Evolutionary conservation across 2,329 filamentous ascomycete species (phyloP), one percentile per base, ranked within the genome.

Genomic region (Monilinia vaccinii-corymbosi): DNA sequence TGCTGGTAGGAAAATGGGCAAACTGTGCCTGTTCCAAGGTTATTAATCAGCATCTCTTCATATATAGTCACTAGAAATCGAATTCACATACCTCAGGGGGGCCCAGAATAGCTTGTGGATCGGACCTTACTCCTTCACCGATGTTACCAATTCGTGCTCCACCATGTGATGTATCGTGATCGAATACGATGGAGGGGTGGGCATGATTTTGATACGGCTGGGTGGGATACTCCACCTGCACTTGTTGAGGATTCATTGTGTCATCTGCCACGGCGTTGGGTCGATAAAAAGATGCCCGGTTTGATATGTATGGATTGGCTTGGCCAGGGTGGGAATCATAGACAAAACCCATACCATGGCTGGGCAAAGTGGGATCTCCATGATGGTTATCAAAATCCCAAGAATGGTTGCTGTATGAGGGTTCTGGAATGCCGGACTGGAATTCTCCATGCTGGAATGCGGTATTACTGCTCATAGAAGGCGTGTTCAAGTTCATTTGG

Each of bases 101-200:
- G 25, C 28, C 51, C n/a, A 53, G 25, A 23, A 23, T 23, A 11
- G 46, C 11, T 16, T 36, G 34, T 36, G 13, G 18, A 23, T 53
- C 51, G 51, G 51, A 53, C 38, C 38, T 44, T 9, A 23, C 38
- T 53, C 51, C 51, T 53, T 44, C 51, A 32, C 51, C 51, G 38
- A 40, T 38, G 25, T 34, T 25, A 25, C 4, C 51, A 32, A 21
- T 21, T 28, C 11, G 32, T n/a, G 4, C 23, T 5, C 32, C 51
- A 32, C 38, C n/a, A 44, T 53, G 51, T 53, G 51, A 44, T 44
- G 1, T n/a, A 4, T 53, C n/a, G n/a, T 44, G 28, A 13, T 53
- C 38, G n/a, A 44, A 44, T 53, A 44, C 51, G n/a, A 44, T 53
- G 13, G 51, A 56, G 31, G 16, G 16, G 16, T n/a, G 23, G 23